Percentiles rank a stretch among this genome's conserved stretches.
These are phyloP conservation scores for Backusella psychrophila DNA, from an alignment of 192 early-diverging fungal species.

Conservation along the genomic window DNA sequence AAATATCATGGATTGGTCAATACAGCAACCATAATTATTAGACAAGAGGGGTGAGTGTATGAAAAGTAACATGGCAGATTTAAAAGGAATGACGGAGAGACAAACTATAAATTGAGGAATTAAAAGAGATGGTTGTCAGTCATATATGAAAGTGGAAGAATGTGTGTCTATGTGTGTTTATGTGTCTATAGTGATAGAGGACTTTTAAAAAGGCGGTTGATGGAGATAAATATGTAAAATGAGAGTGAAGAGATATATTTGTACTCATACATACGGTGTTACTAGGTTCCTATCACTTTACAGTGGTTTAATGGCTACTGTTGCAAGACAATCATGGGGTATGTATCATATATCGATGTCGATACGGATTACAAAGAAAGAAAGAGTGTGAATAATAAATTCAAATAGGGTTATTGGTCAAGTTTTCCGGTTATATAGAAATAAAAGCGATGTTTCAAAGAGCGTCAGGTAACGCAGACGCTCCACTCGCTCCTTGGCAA, in stretches of 20 bases:
- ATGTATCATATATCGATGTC: background rate
- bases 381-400: background rate
- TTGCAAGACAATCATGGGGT: constrained; percentile 47
- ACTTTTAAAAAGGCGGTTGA: background rate
- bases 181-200: background rate
- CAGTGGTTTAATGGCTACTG: constrained; percentile 41
- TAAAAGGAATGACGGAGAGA: background rate
- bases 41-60: constrained; percentile 37
- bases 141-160: background rate
- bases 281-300: constrained; percentile 37
- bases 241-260: background rate
- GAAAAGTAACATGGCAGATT: background rate
- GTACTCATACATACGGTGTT: background rate
- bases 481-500: constrained; percentile 33
- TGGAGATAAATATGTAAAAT: background rate
- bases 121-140: background rate
- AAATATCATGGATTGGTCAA: constrained; percentile 39
- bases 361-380: background rate
- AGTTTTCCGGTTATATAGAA: constrained; percentile 39
- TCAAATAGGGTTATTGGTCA: constrained; percentile 33
- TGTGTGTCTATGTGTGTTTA: background rate
- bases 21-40: constrained; percentile 31
- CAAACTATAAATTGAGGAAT: background rate
- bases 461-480: constrained; percentile 16
- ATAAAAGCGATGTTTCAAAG: constrained; percentile 36